phyloP scores from a whole-genome alignment of 306 rosid genomes.

The Ceratonia siliqua region DNA sequence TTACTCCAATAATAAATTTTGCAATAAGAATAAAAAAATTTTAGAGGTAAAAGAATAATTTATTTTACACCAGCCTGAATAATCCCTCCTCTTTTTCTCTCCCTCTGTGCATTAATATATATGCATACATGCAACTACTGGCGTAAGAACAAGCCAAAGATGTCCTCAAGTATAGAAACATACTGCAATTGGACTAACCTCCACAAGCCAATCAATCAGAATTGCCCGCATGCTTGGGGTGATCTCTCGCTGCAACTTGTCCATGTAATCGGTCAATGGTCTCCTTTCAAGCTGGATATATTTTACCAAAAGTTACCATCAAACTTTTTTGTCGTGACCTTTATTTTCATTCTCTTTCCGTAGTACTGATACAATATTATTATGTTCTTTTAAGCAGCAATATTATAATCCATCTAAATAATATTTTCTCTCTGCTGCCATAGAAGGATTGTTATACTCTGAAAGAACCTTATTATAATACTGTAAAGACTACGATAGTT shows the following conservation, averaged over 20 bases:
- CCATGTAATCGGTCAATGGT: constrained; percentile 57
- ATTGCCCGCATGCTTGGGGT: constrained; percentile 68
- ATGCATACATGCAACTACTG: background rate
- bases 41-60: no score
- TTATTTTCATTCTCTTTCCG: background rate
- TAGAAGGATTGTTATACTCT: background rate
- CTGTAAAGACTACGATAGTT: constrained; percentile 1
- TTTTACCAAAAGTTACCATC: constrained; percentile 17
- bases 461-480: constrained; percentile 1
- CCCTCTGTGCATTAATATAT: no score
- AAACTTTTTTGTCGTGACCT: background rate
- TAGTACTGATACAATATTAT: no score
- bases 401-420: no score
- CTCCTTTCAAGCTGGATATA: constrained; percentile 60
- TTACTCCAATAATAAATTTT: no score
- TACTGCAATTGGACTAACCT: constrained; percentile 40
- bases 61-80: no score
- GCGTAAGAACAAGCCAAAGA: background rate
- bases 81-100: no score
- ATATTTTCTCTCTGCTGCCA: background rate
- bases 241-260: constrained; percentile 62
- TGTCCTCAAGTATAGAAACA: background rate
- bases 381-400: constrained; percentile 3
- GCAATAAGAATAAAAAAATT: no score
- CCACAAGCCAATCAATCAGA: constrained; percentile 76